Base-by-base conservation (phyloP, 306 rosid species). In the Malus domestica region DNA sequence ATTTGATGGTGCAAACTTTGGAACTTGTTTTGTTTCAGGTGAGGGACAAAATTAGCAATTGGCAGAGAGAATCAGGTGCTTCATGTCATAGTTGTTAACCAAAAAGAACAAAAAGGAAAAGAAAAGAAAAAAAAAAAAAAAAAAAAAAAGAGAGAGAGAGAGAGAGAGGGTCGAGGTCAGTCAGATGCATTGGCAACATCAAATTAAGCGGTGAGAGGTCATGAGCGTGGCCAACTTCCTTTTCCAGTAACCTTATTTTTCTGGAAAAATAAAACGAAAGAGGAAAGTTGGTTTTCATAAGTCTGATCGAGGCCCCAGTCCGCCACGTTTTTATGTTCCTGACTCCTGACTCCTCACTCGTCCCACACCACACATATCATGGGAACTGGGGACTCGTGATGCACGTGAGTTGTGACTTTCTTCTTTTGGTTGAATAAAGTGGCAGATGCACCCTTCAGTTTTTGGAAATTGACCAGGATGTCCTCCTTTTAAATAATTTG, bases 241-340 rank as follows among this genome's bases (percentile, higher is more conserved):
- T 38, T 80, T 84, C 63, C 76, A 70, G 96, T 77, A 91, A 89
- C 93, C 93, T 88, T 84, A 84, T 80, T 62, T 63, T 71, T 42
- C 32, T 23, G 46, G 22, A 5, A 27, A 61, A 29, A 58, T n/a
- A 22, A 58, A 79, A 58, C 46, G 45, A 40, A 77, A 86, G 78
- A 80, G 59, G 18, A 7, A 67, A 49, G 15, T 49, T 22, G 65
- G 67, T 74, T 75, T 73, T 30, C 20, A 20, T 5, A 23, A 29
- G 13, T 54, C 30, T 40, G 19, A 49, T 49, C 54, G 16, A 27
- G 14, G 4, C 10, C 40, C 64, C 35, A 40, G 51, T 49, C 44
- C 45, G 2, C 52, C 52, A 46, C 52, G 18, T 46, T 46, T 46
- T 46, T 46, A 46, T 5, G 52, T 4, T 35, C 40, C 40, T 35